These are phyloP conservation scores for Diaporthe velutina DNA, from an alignment of 2,329 filamentous ascomycete genomes.

Conservation along the genomic window DNA sequence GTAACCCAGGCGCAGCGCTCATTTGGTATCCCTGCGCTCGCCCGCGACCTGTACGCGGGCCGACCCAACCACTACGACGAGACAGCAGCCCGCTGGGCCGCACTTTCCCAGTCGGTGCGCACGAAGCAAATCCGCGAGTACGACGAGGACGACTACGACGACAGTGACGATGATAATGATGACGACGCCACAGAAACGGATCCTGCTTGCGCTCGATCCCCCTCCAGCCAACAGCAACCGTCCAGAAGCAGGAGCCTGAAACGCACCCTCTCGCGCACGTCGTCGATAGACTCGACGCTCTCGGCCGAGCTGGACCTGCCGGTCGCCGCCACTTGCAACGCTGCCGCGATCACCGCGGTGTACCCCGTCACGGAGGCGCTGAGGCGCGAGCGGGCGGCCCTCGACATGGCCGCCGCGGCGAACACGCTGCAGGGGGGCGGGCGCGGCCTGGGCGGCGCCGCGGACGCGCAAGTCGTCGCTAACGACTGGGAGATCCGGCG, in stretches of 20 bases:
- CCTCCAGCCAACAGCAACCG: no score
- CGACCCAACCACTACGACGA: conserved; percentile 19
- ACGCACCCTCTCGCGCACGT: neutral
- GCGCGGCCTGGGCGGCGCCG: neutral
- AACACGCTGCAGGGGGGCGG: conserved; percentile 20
- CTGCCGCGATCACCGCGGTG: no score
- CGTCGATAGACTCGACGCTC: conserved; percentile 7
- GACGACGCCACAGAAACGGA: neutral
- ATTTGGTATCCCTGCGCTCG: conserved; percentile 11
- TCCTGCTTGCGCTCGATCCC: neutral
- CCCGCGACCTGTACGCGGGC: neutral
- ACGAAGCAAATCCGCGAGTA: neutral
- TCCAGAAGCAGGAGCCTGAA: neutral
- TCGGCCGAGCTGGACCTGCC: conserved; percentile 6
- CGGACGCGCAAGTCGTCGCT: neutral
- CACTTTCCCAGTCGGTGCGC: neutral
- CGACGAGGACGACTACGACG: neutral
- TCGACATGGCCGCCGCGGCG: neutral
- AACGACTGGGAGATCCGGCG: neutral
- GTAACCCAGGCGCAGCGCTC: neutral
- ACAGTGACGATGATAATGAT: neutral
- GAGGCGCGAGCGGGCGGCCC: neutral
- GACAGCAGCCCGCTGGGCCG: neutral
- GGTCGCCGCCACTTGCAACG: no score
- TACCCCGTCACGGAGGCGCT: neutral